Evolutionary conservation across 129 eudicot species (phyloP), one percentile per base, ranked within the genome.

Genomic region (Flaveria ramosissima): DNA sequence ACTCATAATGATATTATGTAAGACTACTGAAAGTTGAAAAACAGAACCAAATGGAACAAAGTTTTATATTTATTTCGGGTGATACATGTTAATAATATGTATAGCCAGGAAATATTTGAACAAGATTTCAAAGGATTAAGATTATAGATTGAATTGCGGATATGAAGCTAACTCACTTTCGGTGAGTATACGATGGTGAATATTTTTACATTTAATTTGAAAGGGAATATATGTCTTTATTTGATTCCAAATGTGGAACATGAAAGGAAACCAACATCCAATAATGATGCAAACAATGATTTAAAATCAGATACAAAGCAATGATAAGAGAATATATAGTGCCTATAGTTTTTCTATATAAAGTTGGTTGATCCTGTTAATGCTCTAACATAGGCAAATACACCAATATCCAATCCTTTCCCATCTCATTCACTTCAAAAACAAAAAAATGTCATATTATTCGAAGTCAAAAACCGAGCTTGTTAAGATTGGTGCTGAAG

Each of bases 401-500:
- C 71, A 76, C 20, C 64, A 65, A 13, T 56, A 19, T 19, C 24
- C 4, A 21, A 30, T 51, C 68, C 27, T n/a, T 26, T 24, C 39
- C n/a, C 61, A 56, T 42, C 68, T n/a, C 19, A 20, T 46, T 47
- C 63, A 32, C 20, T 47, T n/a, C 55, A 32, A 36, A 15, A 1
- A 17, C 14, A 2, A 15, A 16, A 57, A 30, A 16, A 78, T 78
- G 82, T 46, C 76, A 0, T 17, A n/a, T 26, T 59, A 16, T 20
- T 59, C 60, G 12, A 78, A 70, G 76, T 20, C 76, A 10, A 70
- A 70, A 70, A 39, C 62, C 11, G 66, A 72, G 57, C 83, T 72
- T 36, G 26, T 30, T 39, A 72, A 52, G 67, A 71, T 79, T 64
- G 83, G 83, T 32, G 66, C 27, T 2, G 83, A 79, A 46, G 83